These are phyloP conservation scores for Suhomyces emberorum DNA, from an alignment of 805 yeast genomes.

Conservation along the genomic window DNA sequence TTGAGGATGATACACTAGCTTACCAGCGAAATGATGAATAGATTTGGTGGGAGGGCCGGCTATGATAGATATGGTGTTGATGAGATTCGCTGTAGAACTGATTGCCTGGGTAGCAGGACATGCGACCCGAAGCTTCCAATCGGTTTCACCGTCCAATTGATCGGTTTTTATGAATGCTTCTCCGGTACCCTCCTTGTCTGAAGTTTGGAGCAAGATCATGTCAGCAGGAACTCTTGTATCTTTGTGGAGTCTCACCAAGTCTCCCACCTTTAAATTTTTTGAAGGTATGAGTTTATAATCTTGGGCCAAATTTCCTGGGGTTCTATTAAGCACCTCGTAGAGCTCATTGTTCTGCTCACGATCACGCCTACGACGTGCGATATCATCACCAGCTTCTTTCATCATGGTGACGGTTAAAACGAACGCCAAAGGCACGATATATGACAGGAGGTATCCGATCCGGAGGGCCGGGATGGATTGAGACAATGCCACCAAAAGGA, in stretches of 20 bases:
- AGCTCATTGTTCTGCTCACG: conserved; percentile 80
- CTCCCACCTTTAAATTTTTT: conserved; percentile 79
- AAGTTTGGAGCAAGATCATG: conserved; percentile 76
- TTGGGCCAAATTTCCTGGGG: conserved; percentile 15
- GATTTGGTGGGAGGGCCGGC: conserved; percentile 83
- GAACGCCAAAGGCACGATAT: conserved; percentile 90
- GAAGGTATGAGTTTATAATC: conserved; percentile 37
- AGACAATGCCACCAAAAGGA: conserved; percentile 87
- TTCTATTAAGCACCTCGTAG: conserved; percentile 60
- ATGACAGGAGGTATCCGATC: conserved; percentile 90
- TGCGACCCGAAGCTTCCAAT: conserved; percentile 92
- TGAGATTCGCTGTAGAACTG: conserved; percentile 45
- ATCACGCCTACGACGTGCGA: conserved; percentile 86
- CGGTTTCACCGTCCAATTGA: conserved; percentile 98
- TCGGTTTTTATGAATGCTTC: conserved; percentile 95
- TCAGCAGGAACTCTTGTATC: conserved; percentile 94
- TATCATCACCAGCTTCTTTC: conserved; percentile 94
- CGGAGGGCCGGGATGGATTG: conserved; percentile 86
- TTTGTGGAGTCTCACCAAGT: conserved; percentile 72
- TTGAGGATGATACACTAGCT: conserved; percentile 49
- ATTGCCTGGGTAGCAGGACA: conserved; percentile 65
- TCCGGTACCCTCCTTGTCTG: conserved; percentile 63
- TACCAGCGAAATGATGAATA: conserved; percentile 80
- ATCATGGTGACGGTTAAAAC: conserved; percentile 90
- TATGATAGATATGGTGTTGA: conserved; percentile 49